Evolutionary conservation across 148 eudicot genomes (phyloP).

Genomic region (Arbutus unedo): DNA sequence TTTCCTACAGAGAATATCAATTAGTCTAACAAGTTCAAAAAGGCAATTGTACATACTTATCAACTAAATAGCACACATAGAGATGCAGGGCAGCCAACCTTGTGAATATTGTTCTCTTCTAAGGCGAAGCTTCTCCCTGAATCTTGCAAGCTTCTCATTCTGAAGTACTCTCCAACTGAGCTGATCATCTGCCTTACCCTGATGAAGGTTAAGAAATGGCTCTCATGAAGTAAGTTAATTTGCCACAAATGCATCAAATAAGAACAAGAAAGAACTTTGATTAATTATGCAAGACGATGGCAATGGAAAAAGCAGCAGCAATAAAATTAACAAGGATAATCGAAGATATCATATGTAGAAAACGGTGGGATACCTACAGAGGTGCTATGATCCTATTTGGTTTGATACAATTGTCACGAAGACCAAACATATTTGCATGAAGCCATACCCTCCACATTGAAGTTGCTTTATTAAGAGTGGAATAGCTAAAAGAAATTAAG

Average conservation of each 20-base stretch:
- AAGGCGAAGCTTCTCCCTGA: slow-evolving; percentile 69
- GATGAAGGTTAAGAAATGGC: not conserved
- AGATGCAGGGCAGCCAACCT: slow-evolving; percentile 38
- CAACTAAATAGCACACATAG: not conserved
- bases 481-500: not conserved
- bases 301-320: not conserved
- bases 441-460: not conserved
- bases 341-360: not conserved
- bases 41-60: not conserved
- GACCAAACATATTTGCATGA: not conserved
- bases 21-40: slow-evolving; percentile 11
- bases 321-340: not conserved
- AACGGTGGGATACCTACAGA: not conserved
- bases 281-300: not conserved
- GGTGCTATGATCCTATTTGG: not conserved
- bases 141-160: slow-evolving; percentile 63
- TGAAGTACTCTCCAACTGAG: slow-evolving; percentile 75
- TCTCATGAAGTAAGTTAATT: not conserved
- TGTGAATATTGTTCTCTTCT: slow-evolving; percentile 54
- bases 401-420: not conserved
- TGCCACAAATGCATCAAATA: slow-evolving; percentile 16
- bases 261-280: not conserved
- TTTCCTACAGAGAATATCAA: slow-evolving; percentile 49
- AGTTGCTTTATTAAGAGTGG: not conserved
- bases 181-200: slow-evolving; percentile 94